Conservation (phyloP, 108 stramenopile genomes). For the Nitzschia sp. region DNA sequence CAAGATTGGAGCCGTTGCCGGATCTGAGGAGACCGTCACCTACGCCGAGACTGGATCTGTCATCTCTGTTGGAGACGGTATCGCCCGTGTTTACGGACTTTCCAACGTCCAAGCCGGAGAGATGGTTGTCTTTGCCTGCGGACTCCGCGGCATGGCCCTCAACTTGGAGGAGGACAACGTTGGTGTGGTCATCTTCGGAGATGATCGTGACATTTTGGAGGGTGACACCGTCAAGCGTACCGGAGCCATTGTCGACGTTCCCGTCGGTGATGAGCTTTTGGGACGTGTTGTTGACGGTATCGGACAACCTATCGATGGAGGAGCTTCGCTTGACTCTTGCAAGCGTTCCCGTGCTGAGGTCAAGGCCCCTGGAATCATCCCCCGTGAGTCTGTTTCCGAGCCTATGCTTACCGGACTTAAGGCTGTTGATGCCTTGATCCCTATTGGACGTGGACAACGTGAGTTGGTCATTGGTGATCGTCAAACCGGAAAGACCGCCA, state of each 20-base stretch:
- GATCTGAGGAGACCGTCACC: constrained; percentile 82
- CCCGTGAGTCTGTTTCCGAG: constrained; percentile 98
- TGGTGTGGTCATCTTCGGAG: constrained; percentile 99
- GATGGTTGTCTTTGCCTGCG: constrained; percentile 98
- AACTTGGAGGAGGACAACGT: constrained; percentile 99
- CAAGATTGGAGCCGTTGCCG: constrained; percentile 88
- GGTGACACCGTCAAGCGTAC: constrained; percentile 99
- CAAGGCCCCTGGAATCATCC: constrained; percentile 99
- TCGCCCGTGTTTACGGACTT: constrained; percentile 99
- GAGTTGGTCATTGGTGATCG: constrained; percentile 98
- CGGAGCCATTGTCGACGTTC: constrained; percentile 99
- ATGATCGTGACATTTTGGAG: constrained; percentile 99
- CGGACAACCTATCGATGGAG: constrained; percentile 96
- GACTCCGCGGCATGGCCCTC: constrained; percentile 97
- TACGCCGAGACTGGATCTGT: constrained; percentile 98
- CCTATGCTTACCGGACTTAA: constrained; percentile 99
- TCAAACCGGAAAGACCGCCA: constrained; percentile 99
- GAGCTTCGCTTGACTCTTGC: constrained; percentile 91
- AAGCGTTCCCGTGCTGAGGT: constrained; percentile 98
- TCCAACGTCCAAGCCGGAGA: constrained; percentile 99
- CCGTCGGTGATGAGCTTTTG: constrained; percentile 94
- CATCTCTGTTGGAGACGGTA: constrained; percentile 99
- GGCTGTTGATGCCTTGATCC: constrained; percentile 99
- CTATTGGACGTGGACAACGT: constrained; percentile 99
- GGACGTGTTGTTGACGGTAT: constrained; percentile 99